Conservation (phyloP, 257 asterid genomes). For the Buddleja alternifolia region DNA sequence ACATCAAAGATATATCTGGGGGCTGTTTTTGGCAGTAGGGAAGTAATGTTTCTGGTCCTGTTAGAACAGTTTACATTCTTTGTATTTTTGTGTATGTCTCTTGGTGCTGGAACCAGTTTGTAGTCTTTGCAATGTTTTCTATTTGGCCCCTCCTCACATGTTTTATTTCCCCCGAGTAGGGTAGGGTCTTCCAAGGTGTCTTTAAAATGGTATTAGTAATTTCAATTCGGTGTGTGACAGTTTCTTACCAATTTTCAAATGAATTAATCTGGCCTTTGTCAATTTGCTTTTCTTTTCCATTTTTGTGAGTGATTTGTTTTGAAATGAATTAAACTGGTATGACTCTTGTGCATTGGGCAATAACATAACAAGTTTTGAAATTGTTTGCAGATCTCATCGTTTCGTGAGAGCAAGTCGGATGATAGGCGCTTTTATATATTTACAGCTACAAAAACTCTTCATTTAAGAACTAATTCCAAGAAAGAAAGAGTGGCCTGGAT, state of each 20-base stretch:
- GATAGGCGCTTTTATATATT: constrained; percentile 86
- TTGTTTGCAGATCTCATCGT: constrained; percentile 76
- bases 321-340: background rate
- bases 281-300: background rate
- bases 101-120: background rate
- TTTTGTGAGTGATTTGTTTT: background rate
- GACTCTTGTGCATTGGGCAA: background rate
- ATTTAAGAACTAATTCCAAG: constrained; percentile 72
- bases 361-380: constrained; percentile 12
- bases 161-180: background rate
- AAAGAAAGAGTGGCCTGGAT: constrained; percentile 90
- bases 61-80: background rate
- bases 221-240: background rate
- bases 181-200: background rate
- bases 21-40: background rate
- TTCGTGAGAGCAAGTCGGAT: constrained; percentile 93
- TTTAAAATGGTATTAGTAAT: background rate
- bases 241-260: background rate
- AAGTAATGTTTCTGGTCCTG: background rate
- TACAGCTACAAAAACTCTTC: constrained; percentile 92
- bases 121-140: background rate
- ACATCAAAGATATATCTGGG: constrained; percentile 7
- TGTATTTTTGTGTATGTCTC: background rate
- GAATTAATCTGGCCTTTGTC: background rate
- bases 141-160: background rate